Percentiles rank a stretch among this genome's conserved stretches.
Evolutionary conservation across 306 rosid species (phyloP).

Genomic region (Notholithocarpus densiflorus): DNA sequence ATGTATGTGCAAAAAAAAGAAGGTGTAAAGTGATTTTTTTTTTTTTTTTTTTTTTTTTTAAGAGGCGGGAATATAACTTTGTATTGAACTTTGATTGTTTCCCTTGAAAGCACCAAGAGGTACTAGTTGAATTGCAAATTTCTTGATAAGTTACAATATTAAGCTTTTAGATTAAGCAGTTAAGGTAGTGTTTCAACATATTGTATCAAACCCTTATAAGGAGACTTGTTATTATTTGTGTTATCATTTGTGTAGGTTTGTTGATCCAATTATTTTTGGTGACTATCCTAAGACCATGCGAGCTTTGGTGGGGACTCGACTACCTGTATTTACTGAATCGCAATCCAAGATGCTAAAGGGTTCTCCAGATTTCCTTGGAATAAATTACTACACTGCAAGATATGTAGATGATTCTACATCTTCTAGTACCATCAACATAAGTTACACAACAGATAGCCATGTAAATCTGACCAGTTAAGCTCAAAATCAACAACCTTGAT

Average conservation of each 20-base stretch:
- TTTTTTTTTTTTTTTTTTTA: no score
- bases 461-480: slow-evolving; percentile 37
- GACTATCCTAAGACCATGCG: slow-evolving; percentile 23
- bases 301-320: slow-evolving; percentile 11
- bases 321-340: slow-evolving; percentile 22
- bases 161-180: no score
- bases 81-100: no score
- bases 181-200: not conserved
- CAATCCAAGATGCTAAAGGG: slow-evolving; percentile 18
- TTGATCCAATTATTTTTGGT: slow-evolving; percentile 20
- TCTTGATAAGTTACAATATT: no score
- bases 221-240: not conserved
- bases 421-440: not conserved
- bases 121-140: no score
- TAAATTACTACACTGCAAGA: slow-evolving; percentile 27
- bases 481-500: not conserved
- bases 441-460: slow-evolving; percentile 34
- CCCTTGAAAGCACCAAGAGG: no score
- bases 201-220: not conserved
- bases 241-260: slow-evolving; percentile 12
- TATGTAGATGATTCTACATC: slow-evolving; percentile 17
- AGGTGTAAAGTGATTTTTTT: no score
- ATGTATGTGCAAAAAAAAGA: no score
- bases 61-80: no score
- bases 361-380: slow-evolving; percentile 26